Percentiles rank a stretch among this genome's conserved stretches.
phyloP scores from a whole-genome alignment of 2,329 filamentous ascomycete genomes.

The Fusarium sacchari region DNA sequence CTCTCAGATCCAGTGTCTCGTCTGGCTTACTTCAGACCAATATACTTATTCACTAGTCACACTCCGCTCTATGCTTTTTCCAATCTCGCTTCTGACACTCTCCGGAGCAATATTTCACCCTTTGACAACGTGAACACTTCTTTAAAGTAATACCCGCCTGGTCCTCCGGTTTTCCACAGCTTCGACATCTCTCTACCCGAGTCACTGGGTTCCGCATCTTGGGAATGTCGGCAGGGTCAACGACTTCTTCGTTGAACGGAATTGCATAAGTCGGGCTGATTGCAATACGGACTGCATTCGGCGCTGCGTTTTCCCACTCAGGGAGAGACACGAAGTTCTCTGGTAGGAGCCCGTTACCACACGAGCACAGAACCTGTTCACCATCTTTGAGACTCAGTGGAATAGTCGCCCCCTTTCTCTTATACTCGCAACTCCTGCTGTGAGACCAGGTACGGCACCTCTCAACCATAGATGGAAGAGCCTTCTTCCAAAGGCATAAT shows the following conservation, averaged over 20 bases:
- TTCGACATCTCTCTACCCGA: constrained; percentile 47
- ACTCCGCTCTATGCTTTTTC: constrained; percentile 61
- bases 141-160: constrained; percentile 49
- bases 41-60: constrained; percentile 36
- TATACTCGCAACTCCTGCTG: constrained; percentile 55
- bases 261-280: constrained; percentile 65
- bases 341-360: constrained; percentile 56
- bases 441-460: constrained; percentile 62
- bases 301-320: constrained; percentile 54
- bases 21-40: neutral
- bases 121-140: constrained; percentile 57
- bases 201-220: constrained; percentile 1
- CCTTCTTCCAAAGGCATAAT: constrained; percentile 61
- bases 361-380: constrained; percentile 55
- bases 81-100: constrained; percentile 66
- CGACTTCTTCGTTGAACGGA: constrained; percentile 54
- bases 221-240: constrained; percentile 43
- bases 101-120: constrained; percentile 60
- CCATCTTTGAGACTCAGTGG: constrained; percentile 53
- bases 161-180: constrained; percentile 49
- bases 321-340: constrained; percentile 53
- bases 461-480: constrained; percentile 57
- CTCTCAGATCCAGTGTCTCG: neutral
- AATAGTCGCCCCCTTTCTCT: constrained; percentile 45
- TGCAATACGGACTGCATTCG: constrained; percentile 63